Evolutionary conservation across 75 land plant species (phyloP), one percentile per base, ranked within the genome.

Genomic region (Cryptomeria japonica): DNA sequence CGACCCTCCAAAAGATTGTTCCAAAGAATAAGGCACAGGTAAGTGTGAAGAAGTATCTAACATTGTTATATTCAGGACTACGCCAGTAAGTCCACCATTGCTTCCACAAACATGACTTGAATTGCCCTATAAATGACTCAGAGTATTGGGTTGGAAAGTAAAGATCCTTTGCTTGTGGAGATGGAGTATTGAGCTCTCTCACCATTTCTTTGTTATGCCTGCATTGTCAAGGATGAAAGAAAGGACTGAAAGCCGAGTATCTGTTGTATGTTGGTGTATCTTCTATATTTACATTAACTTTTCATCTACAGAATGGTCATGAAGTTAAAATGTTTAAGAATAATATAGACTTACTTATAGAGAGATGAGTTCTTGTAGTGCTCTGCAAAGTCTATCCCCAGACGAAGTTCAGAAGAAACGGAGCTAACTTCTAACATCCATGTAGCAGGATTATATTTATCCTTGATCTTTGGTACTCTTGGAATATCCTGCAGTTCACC

Each of bases 351-450:
- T 91, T 90, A 96, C 96, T 91, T 90, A 84, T 85, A 88, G 47
- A 95, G 89, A 55, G 92, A 1, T 80, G 97, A 95, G 16, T 89
- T 88, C 87, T 84, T 92, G 86, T 93, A 97, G 84, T 90, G 61
- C 46, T 94, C 92, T 32, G 97, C 97, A 80, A 97, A 97, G 83
- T 97, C 97, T 8, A 96, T 91, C 1, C 88, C 91, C 25, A 94
- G 89, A 12, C 88, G 84, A 41, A 53, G 86, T 88, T 97, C 96
- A 13, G 92, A 87, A 84, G 94, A 90, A 64, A 85, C 25, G 19
- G 99, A 96, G 88, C 95, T 97, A 28, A 90, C 93, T 85, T 97
- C 99, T 10, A 97, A 90, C 99, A 97, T 96, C 99, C 97, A 97
- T 77, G 99, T 93, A 38, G 96, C 94, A 19, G 99, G 97, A 41